These are phyloP conservation scores for Aspergillus melleus DNA, from an alignment of 2,329 filamentous ascomycete species.

Conservation along the genomic window DNA sequence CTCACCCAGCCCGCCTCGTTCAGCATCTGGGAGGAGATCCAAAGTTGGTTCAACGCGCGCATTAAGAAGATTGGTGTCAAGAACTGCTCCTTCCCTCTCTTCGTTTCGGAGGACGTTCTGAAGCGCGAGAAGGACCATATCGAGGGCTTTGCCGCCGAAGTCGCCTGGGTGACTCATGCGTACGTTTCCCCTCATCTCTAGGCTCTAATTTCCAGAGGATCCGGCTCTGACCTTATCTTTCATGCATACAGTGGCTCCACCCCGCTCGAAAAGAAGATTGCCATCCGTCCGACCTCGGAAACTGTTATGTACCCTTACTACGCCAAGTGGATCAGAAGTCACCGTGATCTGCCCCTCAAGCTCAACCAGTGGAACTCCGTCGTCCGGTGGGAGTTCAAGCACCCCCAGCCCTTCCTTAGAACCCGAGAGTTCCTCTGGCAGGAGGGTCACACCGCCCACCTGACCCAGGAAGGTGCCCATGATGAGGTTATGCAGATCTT, in stretches of 20 bases:
- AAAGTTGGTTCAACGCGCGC: conserved; percentile 57
- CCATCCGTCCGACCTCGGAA: conserved; percentile 68
- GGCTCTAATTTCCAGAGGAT: background rate
- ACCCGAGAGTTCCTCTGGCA: conserved; percentile 98
- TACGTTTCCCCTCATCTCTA: conserved; percentile 26
- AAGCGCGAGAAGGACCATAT: conserved; percentile 90
- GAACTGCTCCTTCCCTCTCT: conserved; percentile 96
- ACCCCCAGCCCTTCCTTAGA: conserved; percentile 79
- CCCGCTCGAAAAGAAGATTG: conserved; percentile 79
- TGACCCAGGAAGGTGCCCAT: conserved; percentile 78
- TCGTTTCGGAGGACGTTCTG: conserved; percentile 87
- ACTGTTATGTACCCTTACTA: conserved; percentile 96
- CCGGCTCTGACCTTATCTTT: conserved; percentile 6
- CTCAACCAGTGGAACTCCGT: conserved; percentile 98
- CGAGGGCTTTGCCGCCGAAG: conserved; percentile 88
- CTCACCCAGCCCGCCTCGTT: conserved; percentile 58
- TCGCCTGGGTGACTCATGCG: conserved; percentile 54
- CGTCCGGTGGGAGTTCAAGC: conserved; percentile 96
- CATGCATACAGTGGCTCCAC: conserved; percentile 69
- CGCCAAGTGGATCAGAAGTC: conserved; percentile 93
- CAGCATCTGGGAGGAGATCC: conserved; percentile 68
- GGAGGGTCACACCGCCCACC: conserved; percentile 89
- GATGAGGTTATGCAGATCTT: conserved; percentile 91
- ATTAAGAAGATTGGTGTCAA: conserved; percentile 92
- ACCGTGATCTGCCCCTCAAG: conserved; percentile 89